Percentiles rank a stretch among this genome's conserved stretches.
Evolutionary conservation across 352 stramenopile species (phyloP).

Genomic region (Phytophthora pisi): DNA sequence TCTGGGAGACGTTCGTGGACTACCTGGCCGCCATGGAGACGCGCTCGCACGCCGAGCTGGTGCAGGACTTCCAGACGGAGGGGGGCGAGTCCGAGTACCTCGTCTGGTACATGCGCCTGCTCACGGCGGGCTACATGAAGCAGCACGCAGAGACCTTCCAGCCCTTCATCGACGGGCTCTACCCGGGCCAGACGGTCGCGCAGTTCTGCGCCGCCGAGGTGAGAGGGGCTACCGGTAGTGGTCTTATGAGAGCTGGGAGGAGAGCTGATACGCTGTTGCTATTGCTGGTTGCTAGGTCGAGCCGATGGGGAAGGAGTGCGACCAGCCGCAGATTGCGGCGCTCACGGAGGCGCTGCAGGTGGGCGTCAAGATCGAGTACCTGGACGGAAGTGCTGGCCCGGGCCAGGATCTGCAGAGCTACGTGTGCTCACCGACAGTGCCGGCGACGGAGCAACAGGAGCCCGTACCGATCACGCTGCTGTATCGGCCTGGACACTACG

Average conservation of each 20-base stretch:
- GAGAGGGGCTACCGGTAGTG: neutral
- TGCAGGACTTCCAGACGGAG: slow-evolving; percentile 87
- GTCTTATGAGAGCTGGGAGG: neutral
- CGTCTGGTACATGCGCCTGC: slow-evolving; percentile 89
- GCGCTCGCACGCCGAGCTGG: slow-evolving; percentile 67
- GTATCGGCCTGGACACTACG: slow-evolving; percentile 96
- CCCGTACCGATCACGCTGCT: slow-evolving; percentile 76
- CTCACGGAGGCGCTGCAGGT: slow-evolving; percentile 92
- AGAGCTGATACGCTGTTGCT: slow-evolving; percentile 3
- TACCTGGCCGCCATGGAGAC: slow-evolving; percentile 84
- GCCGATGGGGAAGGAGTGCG: slow-evolving; percentile 94
- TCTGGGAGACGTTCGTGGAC: slow-evolving; percentile 94
- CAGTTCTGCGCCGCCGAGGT: slow-evolving; percentile 86
- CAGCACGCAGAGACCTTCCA: slow-evolving; percentile 87
- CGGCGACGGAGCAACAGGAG: slow-evolving; percentile 18
- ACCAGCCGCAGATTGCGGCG: slow-evolving; percentile 92
- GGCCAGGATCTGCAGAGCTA: slow-evolving; percentile 67
- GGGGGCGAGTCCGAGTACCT: slow-evolving; percentile 87
- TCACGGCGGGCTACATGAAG: slow-evolving; percentile 90
- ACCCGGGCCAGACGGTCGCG: slow-evolving; percentile 76
- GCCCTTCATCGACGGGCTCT: slow-evolving; percentile 89
- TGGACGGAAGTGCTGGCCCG: slow-evolving; percentile 82
- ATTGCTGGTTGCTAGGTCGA: slow-evolving; percentile 67
- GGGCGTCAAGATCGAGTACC: slow-evolving; percentile 92
- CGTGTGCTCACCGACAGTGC: slow-evolving; percentile 46